Evolutionary conservation across 1,139 yeast genomes (phyloP).

Genomic region (Kodamaea sp.): DNA sequence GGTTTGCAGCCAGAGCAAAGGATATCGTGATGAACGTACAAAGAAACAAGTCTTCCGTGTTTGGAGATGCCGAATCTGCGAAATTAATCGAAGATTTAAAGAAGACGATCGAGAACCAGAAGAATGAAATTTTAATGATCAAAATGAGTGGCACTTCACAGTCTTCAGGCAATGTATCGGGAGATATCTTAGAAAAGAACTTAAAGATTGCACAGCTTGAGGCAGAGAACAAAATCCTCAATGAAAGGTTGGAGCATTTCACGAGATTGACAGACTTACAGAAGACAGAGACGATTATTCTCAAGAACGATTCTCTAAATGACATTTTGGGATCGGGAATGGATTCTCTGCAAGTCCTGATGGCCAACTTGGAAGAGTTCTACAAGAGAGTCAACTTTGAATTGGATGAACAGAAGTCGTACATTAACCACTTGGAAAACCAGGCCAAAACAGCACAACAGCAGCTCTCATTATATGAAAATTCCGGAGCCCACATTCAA

Average conservation of each 20-base stretch:
- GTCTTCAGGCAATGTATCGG: neutral
- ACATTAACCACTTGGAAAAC: constrained; percentile 61
- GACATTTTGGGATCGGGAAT: constrained; percentile 45
- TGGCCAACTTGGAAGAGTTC: constrained; percentile 50
- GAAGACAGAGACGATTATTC: constrained; percentile 53
- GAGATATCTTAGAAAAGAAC: neutral
- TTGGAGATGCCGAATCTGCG: constrained; percentile 43
- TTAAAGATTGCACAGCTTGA: constrained; percentile 44
- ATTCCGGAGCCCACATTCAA: constrained; percentile 3
- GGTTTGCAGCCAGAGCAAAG: constrained; percentile 94
- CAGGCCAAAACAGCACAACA: constrained; percentile 43
- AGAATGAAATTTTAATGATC: constrained; percentile 37
- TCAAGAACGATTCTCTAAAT: constrained; percentile 56
- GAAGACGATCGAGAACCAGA: constrained; percentile 46
- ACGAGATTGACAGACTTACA: constrained; percentile 61
- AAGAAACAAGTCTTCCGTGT: constrained; percentile 41
- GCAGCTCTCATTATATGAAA: constrained; percentile 6
- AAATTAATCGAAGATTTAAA: constrained; percentile 48
- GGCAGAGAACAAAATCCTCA: constrained; percentile 61
- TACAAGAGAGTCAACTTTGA: constrained; percentile 47
- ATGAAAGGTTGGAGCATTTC: constrained; percentile 70
- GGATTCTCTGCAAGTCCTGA: constrained; percentile 39
- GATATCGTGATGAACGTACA: constrained; percentile 73
- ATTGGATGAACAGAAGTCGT: constrained; percentile 63
- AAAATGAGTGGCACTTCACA: constrained; percentile 12